These are phyloP conservation scores for Scopulariopsis brevicaulis DNA, from an alignment of 2,329 filamentous ascomycete species.

Conservation along the genomic window DNA sequence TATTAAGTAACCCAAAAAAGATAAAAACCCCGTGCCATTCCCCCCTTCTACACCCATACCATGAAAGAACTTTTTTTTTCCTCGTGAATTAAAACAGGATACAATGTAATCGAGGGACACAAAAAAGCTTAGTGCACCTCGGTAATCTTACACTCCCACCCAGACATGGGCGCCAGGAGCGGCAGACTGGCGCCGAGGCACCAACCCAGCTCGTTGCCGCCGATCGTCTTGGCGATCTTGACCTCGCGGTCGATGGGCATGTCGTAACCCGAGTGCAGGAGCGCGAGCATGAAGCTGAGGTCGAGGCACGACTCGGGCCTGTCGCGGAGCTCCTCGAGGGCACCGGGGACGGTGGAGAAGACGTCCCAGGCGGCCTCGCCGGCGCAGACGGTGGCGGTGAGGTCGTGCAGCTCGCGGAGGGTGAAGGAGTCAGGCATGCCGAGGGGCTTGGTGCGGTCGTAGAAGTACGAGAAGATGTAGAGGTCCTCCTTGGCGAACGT, in stretches of 20 bases:
- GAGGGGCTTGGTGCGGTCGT: constrained; percentile 82
- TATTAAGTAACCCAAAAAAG: constrained; percentile 1
- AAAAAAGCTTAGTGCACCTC: constrained; percentile 47
- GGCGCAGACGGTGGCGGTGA: constrained; percentile 74
- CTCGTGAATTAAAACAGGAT: not conserved
- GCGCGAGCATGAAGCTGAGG: constrained; percentile 88
- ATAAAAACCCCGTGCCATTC: not conserved
- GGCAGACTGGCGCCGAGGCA: constrained; percentile 92
- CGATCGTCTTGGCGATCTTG: constrained; percentile 98
- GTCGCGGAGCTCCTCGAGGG: constrained; percentile 66
- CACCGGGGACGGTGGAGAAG: constrained; percentile 66
- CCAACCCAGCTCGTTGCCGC: constrained; percentile 94
- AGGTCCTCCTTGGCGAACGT: constrained; percentile 87
- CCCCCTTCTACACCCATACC: constrained; percentile 4
- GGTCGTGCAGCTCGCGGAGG: constrained; percentile 75
- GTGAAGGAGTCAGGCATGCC: constrained; percentile 99
- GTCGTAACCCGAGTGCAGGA: constrained; percentile 92
- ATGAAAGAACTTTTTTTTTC: constrained; percentile 2
- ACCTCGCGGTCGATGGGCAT: constrained; percentile 96
- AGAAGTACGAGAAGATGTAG: constrained; percentile 97
- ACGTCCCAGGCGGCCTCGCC: constrained; percentile 69
- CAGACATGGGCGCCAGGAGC: constrained; percentile 67
- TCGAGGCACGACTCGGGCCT: constrained; percentile 90
- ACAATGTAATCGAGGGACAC: not conserved
- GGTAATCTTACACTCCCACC: constrained; percentile 81